These are phyloP conservation scores for Fagopyrum homotropicum DNA, from an alignment of 148 eudicot species.

Conservation along the genomic window DNA sequence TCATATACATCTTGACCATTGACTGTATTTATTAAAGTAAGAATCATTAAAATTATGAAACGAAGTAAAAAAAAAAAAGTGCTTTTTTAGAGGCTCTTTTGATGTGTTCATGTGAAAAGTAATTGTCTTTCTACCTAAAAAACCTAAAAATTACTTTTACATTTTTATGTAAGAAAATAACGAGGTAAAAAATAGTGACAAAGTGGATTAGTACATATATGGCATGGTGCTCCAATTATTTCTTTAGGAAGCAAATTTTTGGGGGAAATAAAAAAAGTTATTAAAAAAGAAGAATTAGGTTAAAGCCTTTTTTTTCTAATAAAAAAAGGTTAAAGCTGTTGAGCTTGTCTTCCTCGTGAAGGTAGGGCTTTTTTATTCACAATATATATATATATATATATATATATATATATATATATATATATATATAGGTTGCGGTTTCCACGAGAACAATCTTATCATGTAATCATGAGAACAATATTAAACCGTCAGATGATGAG, in stretches of 20 bases:
- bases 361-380: background rate
- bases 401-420: no score
- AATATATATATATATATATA: no score
- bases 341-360: background rate
- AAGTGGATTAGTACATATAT: background rate
- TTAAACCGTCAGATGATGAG: no score
- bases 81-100: background rate
- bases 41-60: background rate
- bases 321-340: background rate
- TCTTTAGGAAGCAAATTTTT: background rate
- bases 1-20: conserved; percentile 10
- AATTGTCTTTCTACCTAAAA: background rate
- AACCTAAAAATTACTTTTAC: background rate
- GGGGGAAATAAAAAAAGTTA: background rate
- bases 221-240: background rate
- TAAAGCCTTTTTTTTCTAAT: background rate
- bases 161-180: background rate
- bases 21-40: background rate
- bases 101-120: background rate
- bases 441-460: no score
- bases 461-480: no score
- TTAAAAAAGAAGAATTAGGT: background rate
- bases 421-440: no score
- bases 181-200: background rate
- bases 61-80: background rate